Percentiles rank a stretch among this genome's conserved stretches.
phyloP scores from a whole-genome alignment of 805 yeast genomes.

The Candida sithepensis region DNA sequence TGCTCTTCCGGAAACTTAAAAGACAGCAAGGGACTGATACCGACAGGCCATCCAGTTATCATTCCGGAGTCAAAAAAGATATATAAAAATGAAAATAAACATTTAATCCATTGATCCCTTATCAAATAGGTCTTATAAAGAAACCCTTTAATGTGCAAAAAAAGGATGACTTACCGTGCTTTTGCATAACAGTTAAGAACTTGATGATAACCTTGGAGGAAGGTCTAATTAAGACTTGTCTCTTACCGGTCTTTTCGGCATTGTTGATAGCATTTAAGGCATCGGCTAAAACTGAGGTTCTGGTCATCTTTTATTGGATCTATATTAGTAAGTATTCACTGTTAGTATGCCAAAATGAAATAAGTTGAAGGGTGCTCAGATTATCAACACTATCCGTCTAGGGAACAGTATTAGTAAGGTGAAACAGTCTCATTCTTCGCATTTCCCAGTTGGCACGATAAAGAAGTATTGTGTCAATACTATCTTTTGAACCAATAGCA shows the following conservation, averaged over 20 bases:
- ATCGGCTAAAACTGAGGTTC: constrained; percentile 98
- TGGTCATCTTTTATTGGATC: constrained; percentile 64
- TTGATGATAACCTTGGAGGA: constrained; percentile 97
- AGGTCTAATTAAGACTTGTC: constrained; percentile 98
- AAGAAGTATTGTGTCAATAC: too few relatives aligned
- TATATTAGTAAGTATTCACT: constrained; percentile 17
- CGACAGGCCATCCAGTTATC: constrained; percentile 98
- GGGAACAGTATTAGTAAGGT: too few relatives aligned
- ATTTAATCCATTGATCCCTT: too few relatives aligned
- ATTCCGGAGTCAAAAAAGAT: constrained; percentile 58
- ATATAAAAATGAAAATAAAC: too few relatives aligned
- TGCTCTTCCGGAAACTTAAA: constrained; percentile 93
- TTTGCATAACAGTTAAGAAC: constrained; percentile 95
- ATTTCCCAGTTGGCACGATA: too few relatives aligned
- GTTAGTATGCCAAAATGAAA: constrained; percentile 27
- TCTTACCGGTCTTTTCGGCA: constrained; percentile 99
- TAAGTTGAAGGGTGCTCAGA: constrained; percentile 15
- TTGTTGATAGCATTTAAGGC: constrained; percentile 97
- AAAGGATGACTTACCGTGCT: constrained; percentile 52
- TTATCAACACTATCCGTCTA: background rate
- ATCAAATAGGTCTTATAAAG: too few relatives aligned
- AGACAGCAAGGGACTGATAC: constrained; percentile 89
- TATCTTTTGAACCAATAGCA: too few relatives aligned
- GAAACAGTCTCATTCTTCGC: too few relatives aligned
- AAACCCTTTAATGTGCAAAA: too few relatives aligned